These are phyloP conservation scores for Tetracladium marchalianum DNA, from an alignment of 495 filamentous ascomycete genomes.

Conservation along the genomic window DNA sequence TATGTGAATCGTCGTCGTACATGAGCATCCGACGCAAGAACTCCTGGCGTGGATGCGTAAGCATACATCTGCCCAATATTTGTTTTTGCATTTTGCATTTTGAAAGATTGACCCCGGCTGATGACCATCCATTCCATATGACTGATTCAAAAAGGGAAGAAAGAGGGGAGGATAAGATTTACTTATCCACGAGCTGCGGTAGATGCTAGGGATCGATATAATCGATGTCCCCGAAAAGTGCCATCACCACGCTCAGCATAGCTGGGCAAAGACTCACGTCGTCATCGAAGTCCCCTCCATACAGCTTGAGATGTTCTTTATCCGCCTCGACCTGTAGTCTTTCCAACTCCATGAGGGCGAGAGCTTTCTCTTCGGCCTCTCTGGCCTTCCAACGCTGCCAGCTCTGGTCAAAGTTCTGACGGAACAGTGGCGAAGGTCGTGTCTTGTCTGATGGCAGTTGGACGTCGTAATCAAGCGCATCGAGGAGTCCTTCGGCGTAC, in stretches of 20 bases:
- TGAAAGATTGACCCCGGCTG: too few species aligned
- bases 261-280: conserved; percentile 19
- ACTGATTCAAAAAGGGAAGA: conserved; percentile 4
- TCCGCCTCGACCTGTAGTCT: conserved; percentile 8
- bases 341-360: conserved; percentile 10
- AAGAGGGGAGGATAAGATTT: conserved; percentile 3
- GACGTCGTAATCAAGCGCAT: conserved; percentile 10
- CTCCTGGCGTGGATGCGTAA: conserved; percentile 19
- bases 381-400: conserved; percentile 21
- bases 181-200: neutral
- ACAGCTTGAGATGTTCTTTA: conserved; percentile 10
- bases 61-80: conserved; percentile 11
- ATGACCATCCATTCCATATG: conserved; percentile 2
- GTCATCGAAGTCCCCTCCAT: conserved; percentile 16
- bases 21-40: conserved; percentile 14
- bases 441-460: conserved; percentile 15
- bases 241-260: conserved; percentile 17
- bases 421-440: conserved; percentile 16
- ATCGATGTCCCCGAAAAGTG: conserved; percentile 21
- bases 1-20: conserved; percentile 6
- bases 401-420: conserved; percentile 18
- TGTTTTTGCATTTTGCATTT: too few species aligned
- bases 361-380: conserved; percentile 14
- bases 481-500: conserved; percentile 10
- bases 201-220: conserved; percentile 19